A percentile compares a stretch with the other conserved stretches of the same genome.
Evolutionary conservation across 139 green algal species (phyloP).

Genomic region (Pycnococcus provasolii): DNA sequence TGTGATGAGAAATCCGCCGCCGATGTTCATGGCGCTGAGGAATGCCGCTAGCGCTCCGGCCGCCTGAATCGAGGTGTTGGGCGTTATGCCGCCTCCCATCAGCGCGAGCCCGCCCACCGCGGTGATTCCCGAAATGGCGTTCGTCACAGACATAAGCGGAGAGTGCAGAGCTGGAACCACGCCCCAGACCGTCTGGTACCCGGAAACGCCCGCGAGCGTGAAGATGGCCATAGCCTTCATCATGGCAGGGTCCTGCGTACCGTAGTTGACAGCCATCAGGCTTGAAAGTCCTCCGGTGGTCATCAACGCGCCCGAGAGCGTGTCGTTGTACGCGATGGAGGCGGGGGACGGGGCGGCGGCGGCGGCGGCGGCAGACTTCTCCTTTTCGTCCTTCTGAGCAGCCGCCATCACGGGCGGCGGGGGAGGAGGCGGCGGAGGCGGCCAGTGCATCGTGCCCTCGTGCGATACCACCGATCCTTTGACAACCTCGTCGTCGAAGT

Average conservation of each 20-base stretch:
- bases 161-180: conserved; percentile 77
- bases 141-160: conserved; percentile 86
- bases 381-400: background rate
- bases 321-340: background rate
- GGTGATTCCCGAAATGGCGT: conserved; percentile 64
- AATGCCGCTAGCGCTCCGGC: conserved; percentile 49
- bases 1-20: conserved; percentile 78
- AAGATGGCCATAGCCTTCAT: background rate
- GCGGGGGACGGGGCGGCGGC: background rate
- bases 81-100: conserved; percentile 9
- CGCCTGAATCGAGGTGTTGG: background rate
- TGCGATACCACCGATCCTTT: conserved; percentile 10
- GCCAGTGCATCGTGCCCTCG: conserved; percentile 8
- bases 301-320: background rate
- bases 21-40: conserved; percentile 70
- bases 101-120: conserved; percentile 14
- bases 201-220: conserved; percentile 17
- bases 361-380: background rate
- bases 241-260: background rate
- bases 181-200: conserved; percentile 48
- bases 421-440: background rate
- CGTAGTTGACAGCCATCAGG: background rate
- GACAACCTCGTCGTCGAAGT: conserved; percentile 25
- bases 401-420: background rate
- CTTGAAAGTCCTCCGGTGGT: background rate